Percentiles rank a stretch among this genome's conserved stretches.
phyloP scores from a whole-genome alignment of 176 grass and related monocot species.

The Zizania latifolia region DNA sequence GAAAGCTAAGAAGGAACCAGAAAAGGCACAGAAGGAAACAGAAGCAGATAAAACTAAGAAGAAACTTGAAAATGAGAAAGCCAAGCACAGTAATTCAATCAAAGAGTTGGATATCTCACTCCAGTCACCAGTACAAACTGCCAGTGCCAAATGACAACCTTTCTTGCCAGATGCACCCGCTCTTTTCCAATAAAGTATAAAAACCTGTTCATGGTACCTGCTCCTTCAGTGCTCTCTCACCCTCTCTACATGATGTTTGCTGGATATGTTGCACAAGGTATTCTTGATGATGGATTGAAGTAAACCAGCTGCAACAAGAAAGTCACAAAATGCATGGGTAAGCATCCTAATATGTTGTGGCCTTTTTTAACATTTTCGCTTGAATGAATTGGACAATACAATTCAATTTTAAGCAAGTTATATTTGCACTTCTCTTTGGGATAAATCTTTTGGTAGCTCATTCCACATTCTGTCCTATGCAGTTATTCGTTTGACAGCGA shows the following conservation, averaged over 20 bases:
- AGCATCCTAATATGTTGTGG: not conserved
- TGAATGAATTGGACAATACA: not conserved
- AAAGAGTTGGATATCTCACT: slow-evolving; percentile 39
- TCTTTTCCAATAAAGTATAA: not conserved
- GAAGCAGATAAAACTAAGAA: slow-evolving; percentile 57
- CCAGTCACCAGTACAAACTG: slow-evolving; percentile 27
- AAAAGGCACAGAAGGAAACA: slow-evolving; percentile 35
- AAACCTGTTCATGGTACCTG: slow-evolving; percentile 14
- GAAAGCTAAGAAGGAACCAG: slow-evolving; percentile 44
- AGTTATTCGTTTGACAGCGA: slow-evolving; percentile 19
- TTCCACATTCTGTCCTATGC: slow-evolving; percentile 15
- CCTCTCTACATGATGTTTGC: not conserved
- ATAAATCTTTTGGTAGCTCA: not conserved
- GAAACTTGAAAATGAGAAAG: slow-evolving; percentile 28
- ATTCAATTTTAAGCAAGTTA: not conserved
- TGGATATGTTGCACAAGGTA: not conserved
- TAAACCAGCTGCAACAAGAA: not conserved
- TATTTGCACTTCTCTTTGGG: not conserved
- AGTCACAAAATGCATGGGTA: slow-evolving; percentile 12
- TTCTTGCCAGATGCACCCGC: not conserved
- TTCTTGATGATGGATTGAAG: not conserved
- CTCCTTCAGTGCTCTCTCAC: not conserved
- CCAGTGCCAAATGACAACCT: slow-evolving; percentile 32
- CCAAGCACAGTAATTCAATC: slow-evolving; percentile 38
- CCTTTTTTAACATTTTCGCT: not conserved